Evolutionary conservation across 2,329 filamentous ascomycete species (phyloP).

Genomic region (Chaetomiaceae sp.): DNA sequence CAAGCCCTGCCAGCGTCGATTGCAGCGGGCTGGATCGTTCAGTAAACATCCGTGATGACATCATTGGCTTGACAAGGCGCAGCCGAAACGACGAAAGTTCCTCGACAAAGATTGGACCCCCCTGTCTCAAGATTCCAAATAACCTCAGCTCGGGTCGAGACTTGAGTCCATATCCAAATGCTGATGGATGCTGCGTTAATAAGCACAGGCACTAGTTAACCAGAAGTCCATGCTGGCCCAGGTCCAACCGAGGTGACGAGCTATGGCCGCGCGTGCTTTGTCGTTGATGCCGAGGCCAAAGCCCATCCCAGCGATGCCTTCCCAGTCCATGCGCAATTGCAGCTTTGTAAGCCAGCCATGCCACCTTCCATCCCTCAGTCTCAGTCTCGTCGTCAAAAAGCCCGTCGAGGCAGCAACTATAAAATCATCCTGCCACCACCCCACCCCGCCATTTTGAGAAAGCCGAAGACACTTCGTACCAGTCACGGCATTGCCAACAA

Average conservation of each 20-base stretch:
- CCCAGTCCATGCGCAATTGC: not conserved
- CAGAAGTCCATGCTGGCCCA: not conserved
- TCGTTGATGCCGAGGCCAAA: constrained; percentile 9
- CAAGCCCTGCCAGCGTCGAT: no score
- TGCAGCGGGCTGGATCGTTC: no score
- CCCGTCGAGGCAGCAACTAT: no score
- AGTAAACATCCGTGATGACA: no score
- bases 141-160: not conserved
- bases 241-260: not conserved
- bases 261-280: not conserved
- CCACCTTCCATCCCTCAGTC: no score
- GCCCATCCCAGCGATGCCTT: not conserved
- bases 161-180: no score
- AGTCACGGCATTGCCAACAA: no score
- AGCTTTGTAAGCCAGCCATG: constrained; percentile 8
- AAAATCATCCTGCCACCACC: no score
- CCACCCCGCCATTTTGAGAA: no score
- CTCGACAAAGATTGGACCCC: not conserved
- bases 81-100: not conserved
- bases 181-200: not conserved
- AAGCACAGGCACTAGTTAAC: not conserved
- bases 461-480: no score
- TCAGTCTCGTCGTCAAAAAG: no score
- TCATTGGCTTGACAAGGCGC: not conserved
- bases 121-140: constrained; percentile 3